Conservation (phyloP, 176 grass and related monocot genomes). For the maize (Zea mays) region DNA sequence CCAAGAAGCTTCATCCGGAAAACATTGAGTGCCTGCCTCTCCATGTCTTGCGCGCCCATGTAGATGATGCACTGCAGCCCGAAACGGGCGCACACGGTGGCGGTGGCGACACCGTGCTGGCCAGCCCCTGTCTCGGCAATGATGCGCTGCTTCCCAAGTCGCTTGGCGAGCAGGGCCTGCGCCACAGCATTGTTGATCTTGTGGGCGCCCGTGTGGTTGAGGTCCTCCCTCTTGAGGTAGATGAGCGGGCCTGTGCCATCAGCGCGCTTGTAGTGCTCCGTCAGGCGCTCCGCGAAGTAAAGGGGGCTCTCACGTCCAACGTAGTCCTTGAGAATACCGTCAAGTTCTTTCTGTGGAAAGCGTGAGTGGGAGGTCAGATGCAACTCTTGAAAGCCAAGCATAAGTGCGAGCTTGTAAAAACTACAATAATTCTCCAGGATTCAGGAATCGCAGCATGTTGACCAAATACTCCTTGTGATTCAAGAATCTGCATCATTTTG, state of each 20-base stretch:
- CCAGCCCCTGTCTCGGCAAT: conserved; percentile 94
- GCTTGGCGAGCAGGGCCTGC: conserved; percentile 83
- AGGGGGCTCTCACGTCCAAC: conserved; percentile 92
- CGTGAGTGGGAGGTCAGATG: too few relatives aligned
- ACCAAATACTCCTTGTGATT: background rate
- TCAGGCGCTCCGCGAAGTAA: conserved; percentile 93
- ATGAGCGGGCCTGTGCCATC: conserved; percentile 67
- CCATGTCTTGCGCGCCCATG: conserved; percentile 99
- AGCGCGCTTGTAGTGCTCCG: conserved; percentile 63
- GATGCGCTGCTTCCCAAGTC: conserved; percentile 83
- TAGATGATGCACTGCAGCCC: conserved; percentile 83
- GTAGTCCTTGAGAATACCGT: conserved; percentile 84
- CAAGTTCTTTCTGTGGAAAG: conserved; percentile 59
- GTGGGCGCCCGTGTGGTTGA: conserved; percentile 96
- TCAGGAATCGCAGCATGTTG: background rate
- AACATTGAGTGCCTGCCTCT: conserved; percentile 93
- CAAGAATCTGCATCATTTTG: background rate
- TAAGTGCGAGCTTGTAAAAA: background rate
- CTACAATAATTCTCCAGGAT: background rate
- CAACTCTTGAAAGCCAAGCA: background rate
- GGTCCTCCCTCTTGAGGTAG: conserved; percentile 96
- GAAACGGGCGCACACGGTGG: conserved; percentile 86
- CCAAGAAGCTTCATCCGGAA: conserved; percentile 98
- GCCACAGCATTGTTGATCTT: conserved; percentile 98
- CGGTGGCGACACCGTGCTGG: conserved; percentile 92